A percentile compares a stretch with the other conserved stretches of the same genome.
These are phyloP conservation scores for Sporothrix variecibatus DNA, from an alignment of 2,329 filamentous ascomycete genomes.

Conservation along the genomic window DNA sequence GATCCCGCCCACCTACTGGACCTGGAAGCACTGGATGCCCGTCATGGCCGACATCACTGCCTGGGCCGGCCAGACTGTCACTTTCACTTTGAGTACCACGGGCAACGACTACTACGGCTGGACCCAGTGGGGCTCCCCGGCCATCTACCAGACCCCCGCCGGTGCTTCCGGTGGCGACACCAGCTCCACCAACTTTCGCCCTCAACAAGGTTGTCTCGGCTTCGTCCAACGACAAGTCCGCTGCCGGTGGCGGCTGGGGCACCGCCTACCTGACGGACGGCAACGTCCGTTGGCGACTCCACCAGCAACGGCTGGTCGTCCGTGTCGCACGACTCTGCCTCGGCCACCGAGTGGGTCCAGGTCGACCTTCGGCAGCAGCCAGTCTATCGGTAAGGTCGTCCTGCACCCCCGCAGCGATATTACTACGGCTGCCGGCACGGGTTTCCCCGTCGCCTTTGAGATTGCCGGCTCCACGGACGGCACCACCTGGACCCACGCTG, in stretches of 20 bases:
- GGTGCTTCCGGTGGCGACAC: background rate
- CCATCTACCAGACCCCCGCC: conserved; percentile 3
- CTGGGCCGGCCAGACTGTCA: conserved; percentile 12
- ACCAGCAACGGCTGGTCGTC: background rate
- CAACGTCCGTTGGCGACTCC: background rate
- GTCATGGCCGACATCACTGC: conserved; percentile 10
- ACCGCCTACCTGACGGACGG: conserved; percentile 8
- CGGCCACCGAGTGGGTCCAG: background rate
- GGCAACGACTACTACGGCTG: conserved; percentile 11
- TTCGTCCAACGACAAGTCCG: background rate
- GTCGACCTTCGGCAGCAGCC: conserved; percentile 12
- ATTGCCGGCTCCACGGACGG: background rate
- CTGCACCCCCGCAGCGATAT: conserved; percentile 16
- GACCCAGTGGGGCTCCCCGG: conserved; percentile 15
- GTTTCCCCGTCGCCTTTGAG: background rate
- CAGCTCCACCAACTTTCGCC: background rate
- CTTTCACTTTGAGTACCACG: background rate
- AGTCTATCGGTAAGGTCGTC: conserved; percentile 2
- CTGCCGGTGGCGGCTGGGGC: background rate
- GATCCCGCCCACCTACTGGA: conserved; percentile 12
- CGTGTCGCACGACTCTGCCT: background rate
- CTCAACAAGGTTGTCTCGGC: background rate
- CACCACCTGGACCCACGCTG: background rate
- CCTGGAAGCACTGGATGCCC: conserved; percentile 17
- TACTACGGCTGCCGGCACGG: background rate